Conservation (phyloP, 306 rosid species). For the Alnus glutinosa region DNA sequence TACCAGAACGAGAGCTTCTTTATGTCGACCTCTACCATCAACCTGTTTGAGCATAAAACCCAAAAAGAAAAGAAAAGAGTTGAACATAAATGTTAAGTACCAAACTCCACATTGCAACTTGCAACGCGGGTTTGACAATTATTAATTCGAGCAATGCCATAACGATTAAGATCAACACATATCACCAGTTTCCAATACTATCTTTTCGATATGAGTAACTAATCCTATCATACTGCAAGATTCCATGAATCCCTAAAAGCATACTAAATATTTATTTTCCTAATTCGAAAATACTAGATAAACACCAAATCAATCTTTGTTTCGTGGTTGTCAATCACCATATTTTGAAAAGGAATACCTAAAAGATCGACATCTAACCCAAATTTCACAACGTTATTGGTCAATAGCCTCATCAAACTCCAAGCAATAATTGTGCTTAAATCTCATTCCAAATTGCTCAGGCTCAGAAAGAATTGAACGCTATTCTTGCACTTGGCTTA, state of each 20-base stretch:
- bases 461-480: neutral
- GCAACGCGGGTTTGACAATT: neutral
- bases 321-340: neutral
- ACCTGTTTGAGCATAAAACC: slow-evolving; percentile 42
- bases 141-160: neutral
- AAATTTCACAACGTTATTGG: neutral
- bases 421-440: neutral
- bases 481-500: neutral
- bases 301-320: neutral
- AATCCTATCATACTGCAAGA: neutral
- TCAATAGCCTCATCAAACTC: neutral
- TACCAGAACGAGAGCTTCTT: slow-evolving; percentile 45
- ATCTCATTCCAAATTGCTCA: neutral
- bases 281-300: neutral
- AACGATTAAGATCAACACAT: neutral
- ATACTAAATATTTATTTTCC: neutral
- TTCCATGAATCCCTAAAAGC: neutral
- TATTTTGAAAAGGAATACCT: neutral
- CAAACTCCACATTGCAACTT: neutral
- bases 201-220: neutral
- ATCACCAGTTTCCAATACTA: neutral
- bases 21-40: slow-evolving; percentile 42
- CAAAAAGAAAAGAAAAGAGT: neutral
- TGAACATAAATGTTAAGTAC: neutral
- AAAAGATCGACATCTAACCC: slow-evolving; percentile 3